Evolutionary conservation across 176 grass and related monocot species (phyloP).

Genomic region (Poa pratensis): DNA sequence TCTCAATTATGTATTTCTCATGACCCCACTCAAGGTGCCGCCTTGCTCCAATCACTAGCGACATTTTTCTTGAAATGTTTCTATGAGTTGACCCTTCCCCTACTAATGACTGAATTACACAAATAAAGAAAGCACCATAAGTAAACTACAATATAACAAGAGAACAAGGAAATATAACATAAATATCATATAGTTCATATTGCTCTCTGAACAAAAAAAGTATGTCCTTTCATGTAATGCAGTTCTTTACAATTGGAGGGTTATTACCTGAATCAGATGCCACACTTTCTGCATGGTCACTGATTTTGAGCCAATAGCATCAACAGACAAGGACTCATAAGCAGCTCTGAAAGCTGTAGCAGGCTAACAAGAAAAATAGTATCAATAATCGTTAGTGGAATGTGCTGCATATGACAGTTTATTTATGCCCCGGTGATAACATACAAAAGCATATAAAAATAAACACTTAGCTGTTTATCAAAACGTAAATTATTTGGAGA

Average conservation of each 20-base stretch:
- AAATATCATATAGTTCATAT: background rate
- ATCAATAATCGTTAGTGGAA: conserved; percentile 39
- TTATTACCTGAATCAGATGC: conserved; percentile 86
- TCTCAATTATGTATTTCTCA: conserved; percentile 95
- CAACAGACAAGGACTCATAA: conserved; percentile 79
- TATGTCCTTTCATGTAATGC: conserved; percentile 1
- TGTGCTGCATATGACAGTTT: background rate
- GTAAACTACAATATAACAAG: conserved; percentile 21
- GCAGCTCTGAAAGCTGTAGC: conserved; percentile 76
- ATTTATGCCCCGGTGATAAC: background rate
- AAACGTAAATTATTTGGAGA: conserved; percentile 22
- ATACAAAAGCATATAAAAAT: conserved; percentile 25
- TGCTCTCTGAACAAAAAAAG: background rate
- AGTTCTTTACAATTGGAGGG: background rate
- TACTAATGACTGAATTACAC: conserved; percentile 78
- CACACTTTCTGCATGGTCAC: conserved; percentile 98
- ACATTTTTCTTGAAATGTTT: conserved; percentile 85
- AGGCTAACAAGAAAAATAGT: conserved; percentile 68
- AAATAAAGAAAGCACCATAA: conserved; percentile 28
- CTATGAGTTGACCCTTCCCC: conserved; percentile 59
- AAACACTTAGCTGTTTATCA: conserved; percentile 20
- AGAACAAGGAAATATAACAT: conserved; percentile 31
- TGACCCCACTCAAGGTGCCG: conserved; percentile 96
- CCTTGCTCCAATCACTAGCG: conserved; percentile 82
- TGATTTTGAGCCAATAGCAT: conserved; percentile 68